Conservation (phyloP, 441 rosid species). For the Pelargonium fulgidum region DNA sequence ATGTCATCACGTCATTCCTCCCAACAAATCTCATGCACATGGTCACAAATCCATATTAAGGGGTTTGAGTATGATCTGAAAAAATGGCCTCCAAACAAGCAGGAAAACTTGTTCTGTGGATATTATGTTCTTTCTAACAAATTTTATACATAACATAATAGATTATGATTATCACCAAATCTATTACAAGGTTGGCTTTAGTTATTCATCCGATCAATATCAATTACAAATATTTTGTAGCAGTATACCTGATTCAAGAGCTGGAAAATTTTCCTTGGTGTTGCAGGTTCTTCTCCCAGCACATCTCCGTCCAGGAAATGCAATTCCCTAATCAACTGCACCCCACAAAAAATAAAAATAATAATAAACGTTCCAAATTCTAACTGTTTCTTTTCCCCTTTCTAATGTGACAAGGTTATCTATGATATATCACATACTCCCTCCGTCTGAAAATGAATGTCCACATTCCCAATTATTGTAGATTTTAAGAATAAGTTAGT, state of each 20-base stretch:
- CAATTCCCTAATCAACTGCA: conserved; percentile 67
- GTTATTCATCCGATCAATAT: not conserved
- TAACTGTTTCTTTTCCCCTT: not conserved
- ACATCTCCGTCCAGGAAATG: conserved; percentile 82
- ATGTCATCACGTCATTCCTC: not conserved
- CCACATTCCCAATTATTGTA: too few relatives aligned
- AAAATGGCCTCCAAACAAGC: not conserved
- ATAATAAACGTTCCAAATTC: not conserved
- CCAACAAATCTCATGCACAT: not conserved
- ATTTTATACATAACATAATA: not conserved
- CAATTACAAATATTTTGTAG: conserved; percentile 6
- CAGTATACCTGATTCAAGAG: conserved; percentile 65
- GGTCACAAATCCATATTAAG: too few relatives aligned
- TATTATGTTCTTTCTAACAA: not conserved
- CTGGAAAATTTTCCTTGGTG: conserved; percentile 80
- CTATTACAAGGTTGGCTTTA: not conserved
- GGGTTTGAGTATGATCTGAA: not conserved
- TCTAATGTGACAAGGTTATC: too few relatives aligned
- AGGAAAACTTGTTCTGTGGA: not conserved
- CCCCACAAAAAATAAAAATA: not conserved
- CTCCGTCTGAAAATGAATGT: too few relatives aligned
- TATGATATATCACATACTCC: too few relatives aligned
- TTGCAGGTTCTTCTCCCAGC: conserved; percentile 65
- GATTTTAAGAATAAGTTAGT: too few relatives aligned
- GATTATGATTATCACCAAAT: not conserved